Evolutionary conservation across 1,284 basidiomycete genomes (phyloP), one percentile per base, ranked within the genome.

Genomic region (Moesziomyces globuligerus): DNA sequence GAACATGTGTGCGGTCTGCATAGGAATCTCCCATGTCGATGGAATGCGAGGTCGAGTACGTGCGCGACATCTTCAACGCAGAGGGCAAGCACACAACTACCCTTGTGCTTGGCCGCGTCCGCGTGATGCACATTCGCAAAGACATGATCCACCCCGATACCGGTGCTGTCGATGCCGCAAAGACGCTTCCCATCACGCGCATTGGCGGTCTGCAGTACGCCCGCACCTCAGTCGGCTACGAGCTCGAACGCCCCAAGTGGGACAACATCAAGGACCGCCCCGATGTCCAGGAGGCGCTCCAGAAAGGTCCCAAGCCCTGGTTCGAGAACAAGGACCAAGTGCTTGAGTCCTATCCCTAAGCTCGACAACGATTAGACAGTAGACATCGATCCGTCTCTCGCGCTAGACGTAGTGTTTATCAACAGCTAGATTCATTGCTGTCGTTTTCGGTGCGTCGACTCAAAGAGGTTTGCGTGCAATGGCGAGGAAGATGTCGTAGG

Each of bases 11-110:
- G 7, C 28, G 5, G 29, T 0, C n/a, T n/a, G n/a, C n/a, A 21
- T 18, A 68, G 48, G 76, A 79, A 41, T 51, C 61, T 3, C 74
- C 76, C 20, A 73, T 76, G 50, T 67, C 73, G 18, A 69, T 79
- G 67, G 76, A 79, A 37, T 73, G 73, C 57, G 49, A 69, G 25
- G 54, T 79, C 15, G 65, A 76, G n/a, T 62, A 67, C 48, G 50
- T 40, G 1, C 59, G 61, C 15, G 67, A 77, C 3, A 68, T 72
- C 25, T 42, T 51, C 32, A 72, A 75, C 25, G 73, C 52, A n/a
- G 52, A 53, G 20, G 72, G 68, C 28, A 60, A 72, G 48, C 73
- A 75, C 45, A 75, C 75, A 0, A 72, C 75, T 6, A 77, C 70
- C 2, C 47, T 79, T 17, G 70, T 77, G 6, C 37, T 79, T 6